Base-by-base conservation (phyloP, 1,284 basidiomycete genomes). In the Microstroma glucosiphilum region DNA sequence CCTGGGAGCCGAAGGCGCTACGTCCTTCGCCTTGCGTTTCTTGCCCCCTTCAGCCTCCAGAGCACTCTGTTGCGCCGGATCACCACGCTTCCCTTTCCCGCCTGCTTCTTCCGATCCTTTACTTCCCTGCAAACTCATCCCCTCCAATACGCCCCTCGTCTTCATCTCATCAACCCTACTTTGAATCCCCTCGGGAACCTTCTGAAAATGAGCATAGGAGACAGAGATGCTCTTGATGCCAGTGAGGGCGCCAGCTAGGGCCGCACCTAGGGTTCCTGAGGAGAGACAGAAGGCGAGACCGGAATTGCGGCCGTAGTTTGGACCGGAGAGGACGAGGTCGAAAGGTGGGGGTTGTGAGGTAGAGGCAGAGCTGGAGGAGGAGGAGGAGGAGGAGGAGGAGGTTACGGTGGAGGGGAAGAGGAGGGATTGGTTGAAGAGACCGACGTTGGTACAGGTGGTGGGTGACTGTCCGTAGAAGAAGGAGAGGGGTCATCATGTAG, bases 251-350 rank as follows among this genome's bases (percentile, higher is more conserved):
- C 68, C 76, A 0, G 77, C 71, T 48, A 76, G 56, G 0, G 77
- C 77, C 0, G 71, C 77, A 13, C 75, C 77, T 1, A 79, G 57
- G 8, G 77, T 79, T n/a, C 77, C 77, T 2, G 72, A 75, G 12
- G 71, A 73, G 6, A 79, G 60, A 0, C 73, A 69, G 57, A 79
- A 79, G 1, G 77, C 74, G 0, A 74, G 73, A 11, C 77, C 77
- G 7, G 77, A 75, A 42, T 79, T 79, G 1, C 77, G 60, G 15
- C 77, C 77, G 62, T 70, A 77, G 66, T 79, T 79, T 41, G 77
- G 77, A 0, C 77, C 77, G 1, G 74, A 75, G 1, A 79, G 57
- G 7, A 79, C 77, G n/a, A 78, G 64, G 41, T 77, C 71, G 40
- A 73, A 69, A 21, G 56, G 49, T 30, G 40, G 21, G 43, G 13